phyloP scores from a whole-genome alignment of 2,329 filamentous ascomycete genomes.

The Fusarium anthophilum region DNA sequence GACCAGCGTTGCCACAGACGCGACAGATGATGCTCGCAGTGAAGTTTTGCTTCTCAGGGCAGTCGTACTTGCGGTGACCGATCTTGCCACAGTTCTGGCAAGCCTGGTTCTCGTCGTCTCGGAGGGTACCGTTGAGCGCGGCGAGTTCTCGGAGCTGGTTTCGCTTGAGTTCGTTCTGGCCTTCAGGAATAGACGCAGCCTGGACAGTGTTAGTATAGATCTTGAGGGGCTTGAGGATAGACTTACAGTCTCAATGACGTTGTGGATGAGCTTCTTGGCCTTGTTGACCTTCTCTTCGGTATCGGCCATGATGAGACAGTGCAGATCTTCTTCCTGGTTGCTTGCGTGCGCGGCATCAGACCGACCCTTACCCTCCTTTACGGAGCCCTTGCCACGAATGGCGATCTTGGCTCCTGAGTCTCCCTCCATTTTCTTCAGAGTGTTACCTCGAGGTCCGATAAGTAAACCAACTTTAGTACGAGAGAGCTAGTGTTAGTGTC shows the following conservation, averaged over 20 bases:
- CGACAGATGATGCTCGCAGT: constrained; percentile 99
- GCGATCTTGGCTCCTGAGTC: constrained; percentile 98
- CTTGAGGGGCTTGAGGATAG: background rate
- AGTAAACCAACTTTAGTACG: constrained; percentile 97
- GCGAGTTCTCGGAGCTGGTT: constrained; percentile 98
- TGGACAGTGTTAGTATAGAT: constrained; percentile 52
- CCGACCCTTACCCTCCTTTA: constrained; percentile 99
- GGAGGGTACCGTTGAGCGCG: constrained; percentile 96
- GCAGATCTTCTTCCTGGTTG: constrained; percentile 99
- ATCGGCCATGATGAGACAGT: constrained; percentile 99
- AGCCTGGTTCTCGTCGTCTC: constrained; percentile 98
- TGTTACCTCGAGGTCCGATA: constrained; percentile 99
- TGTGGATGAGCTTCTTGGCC: constrained; percentile 97
- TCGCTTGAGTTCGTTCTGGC: constrained; percentile 98
- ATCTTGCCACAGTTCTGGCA: constrained; percentile 99
- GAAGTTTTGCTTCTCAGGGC: constrained; percentile 95
- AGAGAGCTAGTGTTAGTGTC: constrained; percentile 93
- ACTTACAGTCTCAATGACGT: constrained; percentile 96
- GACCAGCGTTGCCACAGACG: constrained; percentile 95
- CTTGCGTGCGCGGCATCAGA: constrained; percentile 99
- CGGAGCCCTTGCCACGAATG: constrained; percentile 98
- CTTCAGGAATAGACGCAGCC: constrained; percentile 98
- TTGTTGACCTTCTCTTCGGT: constrained; percentile 99
- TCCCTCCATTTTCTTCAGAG: constrained; percentile 98
- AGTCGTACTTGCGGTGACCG: constrained; percentile 98